Evolutionary conservation across 192 early-diverging fungal genomes (phyloP).

Genomic region (Backusella mclennaniae): DNA sequence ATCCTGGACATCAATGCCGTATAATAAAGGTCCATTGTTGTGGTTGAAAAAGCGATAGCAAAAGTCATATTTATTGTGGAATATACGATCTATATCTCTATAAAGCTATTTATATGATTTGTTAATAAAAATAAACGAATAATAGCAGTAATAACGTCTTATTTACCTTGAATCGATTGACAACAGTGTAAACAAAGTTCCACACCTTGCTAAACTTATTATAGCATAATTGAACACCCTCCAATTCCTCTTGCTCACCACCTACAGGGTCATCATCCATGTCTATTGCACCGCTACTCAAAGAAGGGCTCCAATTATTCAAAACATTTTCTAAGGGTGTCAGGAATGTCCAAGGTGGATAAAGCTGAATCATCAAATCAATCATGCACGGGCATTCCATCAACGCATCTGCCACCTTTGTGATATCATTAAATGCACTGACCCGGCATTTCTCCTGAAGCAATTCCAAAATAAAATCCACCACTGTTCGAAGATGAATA

Average conservation of each 20-base stretch:
- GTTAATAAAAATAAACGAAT: background rate
- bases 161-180: slow-evolving; percentile 29
- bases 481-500: slow-evolving; percentile 21
- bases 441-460: slow-evolving; percentile 20
- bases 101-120: slow-evolving; percentile 8
- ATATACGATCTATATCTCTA: slow-evolving; percentile 15
- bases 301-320: slow-evolving; percentile 27
- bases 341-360: slow-evolving; percentile 24
- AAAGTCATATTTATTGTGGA: slow-evolving; percentile 18
- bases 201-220: slow-evolving; percentile 32
- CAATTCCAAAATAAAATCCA: slow-evolving; percentile 30
- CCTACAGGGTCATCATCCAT: slow-evolving; percentile 10
- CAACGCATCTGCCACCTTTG: slow-evolving; percentile 29
- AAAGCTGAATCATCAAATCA: slow-evolving; percentile 35
- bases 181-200: slow-evolving; percentile 19
- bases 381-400: slow-evolving; percentile 23
- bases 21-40: slow-evolving; percentile 13
- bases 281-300: background rate
- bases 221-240: slow-evolving; percentile 27
- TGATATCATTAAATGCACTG: slow-evolving; percentile 13
- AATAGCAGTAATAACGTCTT: background rate
- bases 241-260: slow-evolving; percentile 19
- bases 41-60: slow-evolving; percentile 29
- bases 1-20: slow-evolving; percentile 11
- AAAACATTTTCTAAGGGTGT: slow-evolving; percentile 29